Evolutionary conservation across 148 eudicot species (phyloP).

Genomic region (Rhododendron simsii): DNA sequence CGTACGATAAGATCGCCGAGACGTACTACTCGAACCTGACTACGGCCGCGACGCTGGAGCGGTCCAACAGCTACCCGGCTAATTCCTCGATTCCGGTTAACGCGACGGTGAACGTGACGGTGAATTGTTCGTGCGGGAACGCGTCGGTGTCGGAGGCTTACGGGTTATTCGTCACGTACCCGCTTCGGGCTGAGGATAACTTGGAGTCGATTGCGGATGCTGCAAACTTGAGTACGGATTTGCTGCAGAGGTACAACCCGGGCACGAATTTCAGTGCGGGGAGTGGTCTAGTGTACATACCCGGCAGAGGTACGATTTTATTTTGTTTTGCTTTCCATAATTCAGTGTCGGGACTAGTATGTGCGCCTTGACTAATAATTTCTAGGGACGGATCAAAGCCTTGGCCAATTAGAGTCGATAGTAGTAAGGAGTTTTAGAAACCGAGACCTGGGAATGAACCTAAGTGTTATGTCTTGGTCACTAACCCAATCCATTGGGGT

Average conservation of each 20-base stretch:
- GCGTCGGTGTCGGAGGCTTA: slow-evolving; percentile 41
- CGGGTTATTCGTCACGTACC: slow-evolving; percentile 70
- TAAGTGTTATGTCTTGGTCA: too few relatives aligned
- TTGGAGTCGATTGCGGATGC: slow-evolving; percentile 27
- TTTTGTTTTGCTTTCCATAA: too few relatives aligned
- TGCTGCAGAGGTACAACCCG: slow-evolving; percentile 60
- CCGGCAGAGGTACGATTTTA: too few relatives aligned
- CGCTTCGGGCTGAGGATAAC: slow-evolving; percentile 43
- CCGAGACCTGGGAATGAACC: too few relatives aligned
- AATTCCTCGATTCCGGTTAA: not conserved
- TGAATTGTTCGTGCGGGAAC: slow-evolving; percentile 74
- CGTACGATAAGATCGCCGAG: slow-evolving; percentile 34
- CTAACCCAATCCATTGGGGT: too few relatives aligned
- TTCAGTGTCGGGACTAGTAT: too few relatives aligned
- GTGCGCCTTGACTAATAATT: too few relatives aligned
- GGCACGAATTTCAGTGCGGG: slow-evolving; percentile 41
- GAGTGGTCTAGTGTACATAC: slow-evolving; percentile 2
- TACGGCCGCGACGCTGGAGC: slow-evolving; percentile 30
- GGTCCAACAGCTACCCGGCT: slow-evolving; percentile 33
- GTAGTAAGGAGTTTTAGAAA: too few relatives aligned
- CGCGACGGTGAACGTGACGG: slow-evolving; percentile 31
- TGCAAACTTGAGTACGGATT: slow-evolving; percentile 26
- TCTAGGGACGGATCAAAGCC: too few relatives aligned
- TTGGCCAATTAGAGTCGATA: too few relatives aligned
- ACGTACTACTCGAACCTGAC: slow-evolving; percentile 52